phyloP scores from a whole-genome alignment of 495 filamentous ascomycete genomes.

The Tuber brumale region DNA sequence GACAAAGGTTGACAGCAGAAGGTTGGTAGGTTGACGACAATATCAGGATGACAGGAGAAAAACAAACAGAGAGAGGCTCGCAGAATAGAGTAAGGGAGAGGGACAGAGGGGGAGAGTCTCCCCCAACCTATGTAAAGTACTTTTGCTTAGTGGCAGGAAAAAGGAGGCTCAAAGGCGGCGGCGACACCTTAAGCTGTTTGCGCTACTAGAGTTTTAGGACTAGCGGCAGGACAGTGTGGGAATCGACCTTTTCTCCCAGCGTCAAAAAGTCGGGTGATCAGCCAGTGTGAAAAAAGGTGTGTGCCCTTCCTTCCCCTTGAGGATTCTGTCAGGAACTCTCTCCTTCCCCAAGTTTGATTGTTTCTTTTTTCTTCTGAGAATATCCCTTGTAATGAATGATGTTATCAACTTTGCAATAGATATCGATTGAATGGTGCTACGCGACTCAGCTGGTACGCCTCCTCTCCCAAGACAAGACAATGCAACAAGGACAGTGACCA shows the following conservation, averaged over 20 bases:
- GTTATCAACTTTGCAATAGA: background rate
- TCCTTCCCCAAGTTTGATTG: slow-evolving; percentile 4
- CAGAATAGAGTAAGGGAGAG: slow-evolving; percentile 18
- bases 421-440: slow-evolving; percentile 25
- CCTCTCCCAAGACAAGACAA: slow-evolving; percentile 17
- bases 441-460: slow-evolving; percentile 2
- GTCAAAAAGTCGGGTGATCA: slow-evolving; percentile 36
- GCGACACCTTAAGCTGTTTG: slow-evolving; percentile 33
- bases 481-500: slow-evolving; percentile 15
- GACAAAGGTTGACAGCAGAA: slow-evolving; percentile 16
- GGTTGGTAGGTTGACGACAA: slow-evolving; percentile 14
- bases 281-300: slow-evolving; percentile 32
- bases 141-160: slow-evolving; percentile 32
- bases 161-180: slow-evolving; percentile 37
- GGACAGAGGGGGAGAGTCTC: slow-evolving; percentile 35
- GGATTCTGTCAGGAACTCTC: slow-evolving; percentile 17
- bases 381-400: slow-evolving; percentile 18
- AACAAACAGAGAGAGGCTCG: slow-evolving; percentile 22
- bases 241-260: slow-evolving; percentile 24
- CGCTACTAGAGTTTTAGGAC: slow-evolving; percentile 36
- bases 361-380: slow-evolving; percentile 8
- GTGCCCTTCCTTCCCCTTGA: slow-evolving; percentile 23
- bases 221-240: slow-evolving; percentile 36
- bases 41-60: slow-evolving; percentile 19
- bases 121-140: slow-evolving; percentile 30